phyloP scores from a whole-genome alignment of 169 alveolate species.

The Theileria luwenshuni region DNA sequence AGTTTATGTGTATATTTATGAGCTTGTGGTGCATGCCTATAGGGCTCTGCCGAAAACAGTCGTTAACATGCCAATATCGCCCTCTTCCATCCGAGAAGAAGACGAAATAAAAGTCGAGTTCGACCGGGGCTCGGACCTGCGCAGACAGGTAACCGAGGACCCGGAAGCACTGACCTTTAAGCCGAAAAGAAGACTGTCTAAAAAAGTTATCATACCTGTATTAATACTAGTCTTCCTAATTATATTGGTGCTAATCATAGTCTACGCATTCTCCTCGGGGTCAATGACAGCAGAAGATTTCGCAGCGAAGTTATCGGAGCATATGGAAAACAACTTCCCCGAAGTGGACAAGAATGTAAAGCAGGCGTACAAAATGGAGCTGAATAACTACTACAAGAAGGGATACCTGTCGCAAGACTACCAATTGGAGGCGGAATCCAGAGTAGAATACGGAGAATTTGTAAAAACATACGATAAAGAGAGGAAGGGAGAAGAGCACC shows the following conservation, averaged over 20 bases:
- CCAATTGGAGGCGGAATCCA: conserved; percentile 15
- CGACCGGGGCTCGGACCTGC: conserved; percentile 4
- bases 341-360: conserved; percentile 6
- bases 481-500: conserved; percentile 27
- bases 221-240: conserved; percentile 5
- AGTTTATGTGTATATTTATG: not conserved
- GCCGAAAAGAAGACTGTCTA: not conserved
- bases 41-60: not conserved
- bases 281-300: not conserved
- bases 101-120: not conserved
- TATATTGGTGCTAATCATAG: not conserved
- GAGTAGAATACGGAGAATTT: conserved; percentile 23
- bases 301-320: not conserved
- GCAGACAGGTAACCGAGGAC: conserved; percentile 6
- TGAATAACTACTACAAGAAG: conserved; percentile 14
- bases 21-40: conserved; percentile 3
- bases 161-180: not conserved
- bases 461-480: not conserved
- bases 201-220: conserved; percentile 1
- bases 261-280: conserved; percentile 2
- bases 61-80: not conserved
- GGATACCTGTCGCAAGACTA: conserved; percentile 22
- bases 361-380: conserved; percentile 20
- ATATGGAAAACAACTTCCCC: conserved; percentile 4
- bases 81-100: conserved; percentile 7